A percentile compares a stretch with the other conserved stretches of the same genome.
phyloP scores from a whole-genome alignment of 1,139 yeast species.

The Kodamaea ohmeri region DNA sequence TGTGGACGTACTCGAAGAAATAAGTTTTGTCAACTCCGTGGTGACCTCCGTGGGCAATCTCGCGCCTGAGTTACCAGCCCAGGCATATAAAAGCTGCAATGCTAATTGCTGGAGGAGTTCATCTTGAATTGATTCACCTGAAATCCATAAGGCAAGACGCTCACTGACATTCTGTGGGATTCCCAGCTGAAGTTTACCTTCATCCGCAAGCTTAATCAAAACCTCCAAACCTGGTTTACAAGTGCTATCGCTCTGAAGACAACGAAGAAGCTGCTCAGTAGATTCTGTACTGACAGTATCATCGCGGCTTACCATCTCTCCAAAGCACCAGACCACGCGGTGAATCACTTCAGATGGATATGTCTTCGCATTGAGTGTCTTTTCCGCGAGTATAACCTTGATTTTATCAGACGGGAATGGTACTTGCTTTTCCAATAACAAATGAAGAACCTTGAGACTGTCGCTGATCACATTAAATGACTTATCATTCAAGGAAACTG shows the following conservation, averaged over 20 bases:
- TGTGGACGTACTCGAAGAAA: background rate
- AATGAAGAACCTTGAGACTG: slow-evolving; percentile 39
- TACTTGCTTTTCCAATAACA: slow-evolving; percentile 24
- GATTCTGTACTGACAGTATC: background rate
- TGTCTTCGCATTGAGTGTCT: slow-evolving; percentile 33
- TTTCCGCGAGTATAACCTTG: slow-evolving; percentile 24
- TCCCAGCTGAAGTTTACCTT: background rate
- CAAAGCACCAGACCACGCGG: slow-evolving; percentile 14
- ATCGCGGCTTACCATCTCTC: slow-evolving; percentile 1
- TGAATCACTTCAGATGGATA: slow-evolving; percentile 53
- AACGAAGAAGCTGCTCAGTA: background rate
- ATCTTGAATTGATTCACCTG: slow-evolving; percentile 9
- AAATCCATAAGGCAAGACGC: slow-evolving; percentile 1
- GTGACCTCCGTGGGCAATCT: background rate
- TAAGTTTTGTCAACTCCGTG: background rate
- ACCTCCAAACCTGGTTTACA: slow-evolving; percentile 32
- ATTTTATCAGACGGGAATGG: slow-evolving; percentile 15
- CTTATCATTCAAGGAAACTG: slow-evolving; percentile 35
- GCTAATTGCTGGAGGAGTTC: slow-evolving; percentile 16
- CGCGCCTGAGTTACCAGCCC: slow-evolving; percentile 10
- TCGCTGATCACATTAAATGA: slow-evolving; percentile 49
- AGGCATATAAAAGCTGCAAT: slow-evolving; percentile 20
- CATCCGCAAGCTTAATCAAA: slow-evolving; percentile 18
- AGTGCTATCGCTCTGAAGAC: slow-evolving; percentile 35
- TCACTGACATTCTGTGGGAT: background rate